A percentile compares a stretch with the other conserved stretches of the same genome.
phyloP scores from a whole-genome alignment of 495 filamentous ascomycete genomes.

The Filosporella fistucella region DNA sequence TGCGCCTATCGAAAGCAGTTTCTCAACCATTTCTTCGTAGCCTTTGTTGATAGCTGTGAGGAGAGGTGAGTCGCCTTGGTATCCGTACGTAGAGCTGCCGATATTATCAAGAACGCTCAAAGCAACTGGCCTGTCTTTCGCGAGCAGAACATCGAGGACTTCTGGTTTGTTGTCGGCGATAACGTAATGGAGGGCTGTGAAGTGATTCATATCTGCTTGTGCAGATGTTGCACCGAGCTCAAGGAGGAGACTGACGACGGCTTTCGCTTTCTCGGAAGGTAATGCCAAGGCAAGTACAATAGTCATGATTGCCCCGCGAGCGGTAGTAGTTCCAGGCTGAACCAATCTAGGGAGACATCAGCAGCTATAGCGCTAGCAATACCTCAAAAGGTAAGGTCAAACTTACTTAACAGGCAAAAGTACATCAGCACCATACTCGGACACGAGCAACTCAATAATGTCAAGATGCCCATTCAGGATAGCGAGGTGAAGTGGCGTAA shows the following conservation, averaged over 20 bases:
- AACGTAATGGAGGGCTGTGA: slow-evolving; percentile 58
- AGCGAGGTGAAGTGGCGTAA: slow-evolving; percentile 70
- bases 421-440: slow-evolving; percentile 69
- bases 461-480: slow-evolving; percentile 65
- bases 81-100: slow-evolving; percentile 24
- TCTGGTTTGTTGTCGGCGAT: slow-evolving; percentile 36
- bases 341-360: slow-evolving; percentile 25
- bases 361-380: neutral
- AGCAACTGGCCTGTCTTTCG: slow-evolving; percentile 55
- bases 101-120: slow-evolving; percentile 62
- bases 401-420: slow-evolving; percentile 60
- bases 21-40: slow-evolving; percentile 31
- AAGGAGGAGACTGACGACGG: slow-evolving; percentile 59
- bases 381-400: neutral
- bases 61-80: slow-evolving; percentile 31
- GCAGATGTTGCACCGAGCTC: slow-evolving; percentile 65
- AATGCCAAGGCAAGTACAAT: slow-evolving; percentile 56
- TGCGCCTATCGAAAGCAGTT: slow-evolving; percentile 43
- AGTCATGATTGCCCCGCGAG: slow-evolving; percentile 55
- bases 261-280: slow-evolving; percentile 51
- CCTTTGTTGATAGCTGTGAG: slow-evolving; percentile 36
- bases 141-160: slow-evolving; percentile 52
- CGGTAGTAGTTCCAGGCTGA: slow-evolving; percentile 36
- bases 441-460: slow-evolving; percentile 63
- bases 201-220: slow-evolving; percentile 58